Evolutionary conservation across 345 rosid genomes (phyloP).

Genomic region (Pugionium cornutum): DNA sequence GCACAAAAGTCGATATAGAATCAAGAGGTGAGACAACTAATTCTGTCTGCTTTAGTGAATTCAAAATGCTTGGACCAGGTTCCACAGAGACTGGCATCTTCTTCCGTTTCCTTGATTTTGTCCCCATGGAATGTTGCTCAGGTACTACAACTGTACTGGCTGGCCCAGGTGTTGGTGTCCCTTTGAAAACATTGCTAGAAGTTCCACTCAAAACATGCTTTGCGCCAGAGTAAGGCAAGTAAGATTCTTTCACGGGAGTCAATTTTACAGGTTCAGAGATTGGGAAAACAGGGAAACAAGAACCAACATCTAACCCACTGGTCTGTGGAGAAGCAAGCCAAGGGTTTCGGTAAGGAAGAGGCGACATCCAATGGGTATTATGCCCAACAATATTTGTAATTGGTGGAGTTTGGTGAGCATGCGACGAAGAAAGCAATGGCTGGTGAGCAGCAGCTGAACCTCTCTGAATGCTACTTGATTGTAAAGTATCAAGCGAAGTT

Average conservation of each 20-base stretch:
- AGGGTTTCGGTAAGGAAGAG: constrained; percentile 61
- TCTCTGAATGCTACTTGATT: constrained; percentile 60
- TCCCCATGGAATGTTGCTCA: constrained; percentile 52
- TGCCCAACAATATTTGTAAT: constrained; percentile 61
- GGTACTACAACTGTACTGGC: constrained; percentile 49
- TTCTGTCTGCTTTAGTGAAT: constrained; percentile 51
- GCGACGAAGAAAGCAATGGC: constrained; percentile 63
- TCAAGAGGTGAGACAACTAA: constrained; percentile 46
- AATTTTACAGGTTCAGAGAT: constrained; percentile 57
- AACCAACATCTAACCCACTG: constrained; percentile 57
- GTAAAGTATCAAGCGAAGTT: constrained; percentile 58
- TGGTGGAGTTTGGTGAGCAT: constrained; percentile 67
- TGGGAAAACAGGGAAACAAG: constrained; percentile 58
- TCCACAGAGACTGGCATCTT: constrained; percentile 57
- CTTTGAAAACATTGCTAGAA: constrained; percentile 47
- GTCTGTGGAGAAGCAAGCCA: constrained; percentile 75
- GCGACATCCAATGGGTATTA: constrained; percentile 71
- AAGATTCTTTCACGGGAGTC: constrained; percentile 63
- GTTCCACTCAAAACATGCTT: constrained; percentile 51
- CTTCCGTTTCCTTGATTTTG: constrained; percentile 79
- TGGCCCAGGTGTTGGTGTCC: constrained; percentile 47
- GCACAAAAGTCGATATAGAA: constrained; percentile 38
- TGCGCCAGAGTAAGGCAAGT: constrained; percentile 49
- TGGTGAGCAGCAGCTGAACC: constrained; percentile 62
- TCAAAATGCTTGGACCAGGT: constrained; percentile 47